Conservation (phyloP, 345 rosid species). For the Citrus glauca region DNA sequence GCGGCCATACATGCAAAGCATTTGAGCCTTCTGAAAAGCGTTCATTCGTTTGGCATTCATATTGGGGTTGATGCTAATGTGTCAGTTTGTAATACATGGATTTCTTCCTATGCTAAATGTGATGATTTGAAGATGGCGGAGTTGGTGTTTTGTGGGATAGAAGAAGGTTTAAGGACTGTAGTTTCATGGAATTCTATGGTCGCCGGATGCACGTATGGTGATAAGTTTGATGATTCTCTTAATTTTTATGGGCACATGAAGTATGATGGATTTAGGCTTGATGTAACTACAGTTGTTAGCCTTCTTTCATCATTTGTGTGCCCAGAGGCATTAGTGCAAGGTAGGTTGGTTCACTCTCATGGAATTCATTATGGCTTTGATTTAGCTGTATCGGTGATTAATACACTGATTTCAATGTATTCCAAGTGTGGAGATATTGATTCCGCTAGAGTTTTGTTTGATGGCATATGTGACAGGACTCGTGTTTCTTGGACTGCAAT, state of each 20-base stretch:
- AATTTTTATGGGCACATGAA: constrained; percentile 52
- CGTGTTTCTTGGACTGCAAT: constrained; percentile 84
- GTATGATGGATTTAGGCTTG: constrained; percentile 38
- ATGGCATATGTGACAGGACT: constrained; percentile 39
- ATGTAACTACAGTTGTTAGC: constrained; percentile 55
- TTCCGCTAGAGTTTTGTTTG: constrained; percentile 54
- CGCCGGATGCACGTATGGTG: constrained; percentile 41
- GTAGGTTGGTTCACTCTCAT: constrained; percentile 53
- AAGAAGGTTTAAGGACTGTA: constrained; percentile 26
- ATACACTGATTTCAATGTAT: constrained; percentile 65
- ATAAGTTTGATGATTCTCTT: constrained; percentile 31
- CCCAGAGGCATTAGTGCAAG: constrained; percentile 35
- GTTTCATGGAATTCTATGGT: constrained; percentile 65
- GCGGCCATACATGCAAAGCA: constrained; percentile 18
- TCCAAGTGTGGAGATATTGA: constrained; percentile 44
- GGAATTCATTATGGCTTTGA: constrained; percentile 46
- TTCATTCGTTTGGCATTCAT: constrained; percentile 50
- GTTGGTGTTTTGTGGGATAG: constrained; percentile 44
- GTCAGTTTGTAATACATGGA: constrained; percentile 55
- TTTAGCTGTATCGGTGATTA: constrained; percentile 32
- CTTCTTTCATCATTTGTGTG: constrained; percentile 44
- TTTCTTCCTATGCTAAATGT: constrained; percentile 58
- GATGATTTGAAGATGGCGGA: constrained; percentile 44
- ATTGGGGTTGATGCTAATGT: constrained; percentile 48
- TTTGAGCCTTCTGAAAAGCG: constrained; percentile 27